Conservation (phyloP, 2,329 filamentous ascomycete species). For the Colletotrichum lupini region DNA sequence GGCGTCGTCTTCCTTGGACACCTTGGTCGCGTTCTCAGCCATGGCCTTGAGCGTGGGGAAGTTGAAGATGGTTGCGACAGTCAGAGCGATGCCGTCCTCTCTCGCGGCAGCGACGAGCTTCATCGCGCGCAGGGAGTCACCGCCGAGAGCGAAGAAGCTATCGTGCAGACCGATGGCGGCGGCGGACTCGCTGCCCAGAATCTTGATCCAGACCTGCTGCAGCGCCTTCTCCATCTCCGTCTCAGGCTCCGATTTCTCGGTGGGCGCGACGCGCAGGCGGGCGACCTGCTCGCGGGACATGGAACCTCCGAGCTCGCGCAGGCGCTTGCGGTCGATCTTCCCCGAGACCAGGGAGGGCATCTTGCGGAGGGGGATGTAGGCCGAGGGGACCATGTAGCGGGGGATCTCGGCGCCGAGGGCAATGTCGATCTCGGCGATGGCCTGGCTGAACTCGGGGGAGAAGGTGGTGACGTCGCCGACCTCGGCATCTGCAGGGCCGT, state of each 20-base stretch:
- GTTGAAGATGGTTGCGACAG: constrained; percentile 59
- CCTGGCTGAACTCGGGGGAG: constrained; percentile 45
- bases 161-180: constrained; percentile 49
- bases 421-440: constrained; percentile 45
- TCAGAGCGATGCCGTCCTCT: constrained; percentile 50
- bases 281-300: constrained; percentile 54
- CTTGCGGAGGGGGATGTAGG: constrained; percentile 55
- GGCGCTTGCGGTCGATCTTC: constrained; percentile 60
- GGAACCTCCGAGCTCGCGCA: constrained; percentile 56
- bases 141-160: constrained; percentile 60
- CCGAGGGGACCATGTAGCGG: constrained; percentile 60
- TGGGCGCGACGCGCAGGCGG: constrained; percentile 43
- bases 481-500: constrained; percentile 24
- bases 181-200: constrained; percentile 48
- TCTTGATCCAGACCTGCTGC: constrained; percentile 49
- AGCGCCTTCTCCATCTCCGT: constrained; percentile 52
- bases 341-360: constrained; percentile 61
- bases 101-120: constrained; percentile 57
- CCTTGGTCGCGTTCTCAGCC: constrained; percentile 48
- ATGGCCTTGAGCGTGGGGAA: constrained; percentile 56
- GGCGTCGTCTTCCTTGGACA: constrained; percentile 33
- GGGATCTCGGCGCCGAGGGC: constrained; percentile 49
- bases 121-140: constrained; percentile 65
- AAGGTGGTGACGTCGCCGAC: constrained; percentile 41
- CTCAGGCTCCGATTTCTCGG: constrained; percentile 49